Conservation (phyloP, 352 stramenopile genomes). For the Globisporangium sylvaticum region DNA sequence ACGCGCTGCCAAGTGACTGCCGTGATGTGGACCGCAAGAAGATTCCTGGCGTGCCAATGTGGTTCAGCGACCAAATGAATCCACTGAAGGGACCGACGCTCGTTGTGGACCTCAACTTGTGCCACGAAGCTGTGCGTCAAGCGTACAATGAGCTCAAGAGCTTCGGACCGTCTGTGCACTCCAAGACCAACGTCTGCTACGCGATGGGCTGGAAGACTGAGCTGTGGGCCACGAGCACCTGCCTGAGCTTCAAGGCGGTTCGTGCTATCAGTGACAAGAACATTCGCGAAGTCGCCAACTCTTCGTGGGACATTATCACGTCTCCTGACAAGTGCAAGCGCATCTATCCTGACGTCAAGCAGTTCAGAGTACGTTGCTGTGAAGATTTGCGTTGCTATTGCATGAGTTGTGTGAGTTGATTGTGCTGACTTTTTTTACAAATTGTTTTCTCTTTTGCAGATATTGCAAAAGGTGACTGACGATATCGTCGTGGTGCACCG, state of each 20-base stretch:
- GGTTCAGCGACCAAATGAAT: constrained; percentile 82
- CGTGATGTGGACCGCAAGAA: constrained; percentile 78
- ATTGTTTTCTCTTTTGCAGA: constrained; percentile 20
- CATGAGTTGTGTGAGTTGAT: neutral
- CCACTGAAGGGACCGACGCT: constrained; percentile 68
- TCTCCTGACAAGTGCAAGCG: constrained; percentile 78
- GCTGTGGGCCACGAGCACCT: constrained; percentile 72
- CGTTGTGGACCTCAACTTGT: constrained; percentile 74
- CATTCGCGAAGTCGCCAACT: constrained; percentile 64
- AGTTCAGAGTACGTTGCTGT: constrained; percentile 53
- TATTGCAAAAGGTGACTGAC: constrained; percentile 80
- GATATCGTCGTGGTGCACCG: constrained; percentile 80
- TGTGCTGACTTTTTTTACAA: constrained; percentile 1
- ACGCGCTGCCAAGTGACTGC: constrained; percentile 71
- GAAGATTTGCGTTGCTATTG: neutral
- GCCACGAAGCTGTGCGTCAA: constrained; percentile 71
- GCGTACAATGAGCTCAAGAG: constrained; percentile 78
- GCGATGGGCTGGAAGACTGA: constrained; percentile 86
- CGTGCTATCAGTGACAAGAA: constrained; percentile 65
- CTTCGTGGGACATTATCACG: constrained; percentile 84
- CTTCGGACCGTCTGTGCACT: constrained; percentile 71
- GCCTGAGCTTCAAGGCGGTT: constrained; percentile 68
- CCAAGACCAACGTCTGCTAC: constrained; percentile 83
- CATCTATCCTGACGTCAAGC: constrained; percentile 81
- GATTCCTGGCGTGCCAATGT: constrained; percentile 64